phyloP scores from a whole-genome alignment of 441 rosid genomes.

The Mallotus repandus region DNA sequence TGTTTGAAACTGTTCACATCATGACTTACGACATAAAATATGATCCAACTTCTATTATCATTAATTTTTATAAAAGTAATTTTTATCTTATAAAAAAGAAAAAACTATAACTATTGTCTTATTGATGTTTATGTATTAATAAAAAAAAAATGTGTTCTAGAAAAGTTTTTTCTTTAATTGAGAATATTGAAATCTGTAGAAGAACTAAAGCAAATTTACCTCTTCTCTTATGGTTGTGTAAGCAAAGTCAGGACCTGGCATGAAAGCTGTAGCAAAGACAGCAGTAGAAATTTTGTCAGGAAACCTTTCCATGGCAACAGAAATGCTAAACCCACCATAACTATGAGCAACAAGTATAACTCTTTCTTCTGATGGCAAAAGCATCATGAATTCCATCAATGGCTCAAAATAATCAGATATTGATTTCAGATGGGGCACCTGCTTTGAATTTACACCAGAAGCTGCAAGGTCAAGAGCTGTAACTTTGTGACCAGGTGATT shows the following conservation, averaged over 20 bases:
- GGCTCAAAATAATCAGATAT: conserved; percentile 54
- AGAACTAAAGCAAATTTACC: conserved; percentile 14
- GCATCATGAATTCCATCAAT: conserved; percentile 31
- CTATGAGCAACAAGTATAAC: conserved; percentile 35
- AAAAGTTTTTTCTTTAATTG: too few relatives aligned
- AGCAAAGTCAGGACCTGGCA: conserved; percentile 32
- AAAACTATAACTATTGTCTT: too few relatives aligned
- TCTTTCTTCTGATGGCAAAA: conserved; percentile 23
- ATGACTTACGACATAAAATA: too few relatives aligned
- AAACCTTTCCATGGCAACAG: conserved; percentile 39
- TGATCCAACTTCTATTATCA: too few relatives aligned
- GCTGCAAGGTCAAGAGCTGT: conserved; percentile 52
- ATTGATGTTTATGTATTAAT: too few relatives aligned
- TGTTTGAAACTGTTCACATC: too few relatives aligned
- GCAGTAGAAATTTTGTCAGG: conserved; percentile 35
- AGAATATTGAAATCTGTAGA: too few relatives aligned
- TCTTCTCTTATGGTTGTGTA: background rate
- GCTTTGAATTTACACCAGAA: conserved; percentile 36
- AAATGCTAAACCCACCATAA: conserved; percentile 27
- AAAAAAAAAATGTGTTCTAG: too few relatives aligned
- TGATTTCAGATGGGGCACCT: conserved; percentile 38
- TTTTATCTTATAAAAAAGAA: too few relatives aligned
- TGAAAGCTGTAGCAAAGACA: conserved; percentile 30
- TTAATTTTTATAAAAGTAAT: too few relatives aligned
- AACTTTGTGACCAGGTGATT: conserved; percentile 40